These are phyloP conservation scores for Talaromyces marneffei DNA, from an alignment of 2,329 filamentous ascomycete species.

Conservation along the genomic window DNA sequence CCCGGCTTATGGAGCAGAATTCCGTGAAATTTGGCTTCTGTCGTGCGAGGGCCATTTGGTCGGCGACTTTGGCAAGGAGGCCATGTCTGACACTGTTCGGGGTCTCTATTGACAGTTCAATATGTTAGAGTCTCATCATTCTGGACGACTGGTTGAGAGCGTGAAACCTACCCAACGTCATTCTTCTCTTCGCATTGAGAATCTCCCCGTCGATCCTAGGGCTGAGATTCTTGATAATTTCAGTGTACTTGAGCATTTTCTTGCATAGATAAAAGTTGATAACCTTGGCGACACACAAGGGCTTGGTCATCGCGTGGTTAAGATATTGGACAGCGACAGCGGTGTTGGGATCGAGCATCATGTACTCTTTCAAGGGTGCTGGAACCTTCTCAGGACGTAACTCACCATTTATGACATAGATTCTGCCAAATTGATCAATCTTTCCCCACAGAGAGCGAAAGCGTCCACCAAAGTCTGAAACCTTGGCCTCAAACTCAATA, in stretches of 20 bases:
- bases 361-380: slow-evolving; percentile 14
- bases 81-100: slow-evolving; percentile 18
- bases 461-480: background rate
- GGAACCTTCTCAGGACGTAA: background rate
- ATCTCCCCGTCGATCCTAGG: slow-evolving; percentile 20
- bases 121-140: background rate
- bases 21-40: slow-evolving; percentile 21
- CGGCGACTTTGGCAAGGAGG: slow-evolving; percentile 18
- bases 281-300: slow-evolving; percentile 23
- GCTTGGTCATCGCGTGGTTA: slow-evolving; percentile 19
- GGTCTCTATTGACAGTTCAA: slow-evolving; percentile 15
- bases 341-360: slow-evolving; percentile 18
- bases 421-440: slow-evolving; percentile 16
- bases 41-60: slow-evolving; percentile 19
- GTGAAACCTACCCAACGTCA: slow-evolving; percentile 19
- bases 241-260: slow-evolving; percentile 20
- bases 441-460: slow-evolving; percentile 18
- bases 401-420: background rate
- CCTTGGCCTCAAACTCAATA: slow-evolving; percentile 6
- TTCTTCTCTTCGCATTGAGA: slow-evolving; percentile 15
- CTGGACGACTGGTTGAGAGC: background rate
- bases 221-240: slow-evolving; percentile 24
- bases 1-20: slow-evolving; percentile 20
- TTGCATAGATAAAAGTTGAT: slow-evolving; percentile 25
- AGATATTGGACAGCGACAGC: slow-evolving; percentile 20